These are phyloP conservation scores for Diatrype stigma DNA, from an alignment of 2,329 filamentous ascomycete species.

Conservation along the genomic window DNA sequence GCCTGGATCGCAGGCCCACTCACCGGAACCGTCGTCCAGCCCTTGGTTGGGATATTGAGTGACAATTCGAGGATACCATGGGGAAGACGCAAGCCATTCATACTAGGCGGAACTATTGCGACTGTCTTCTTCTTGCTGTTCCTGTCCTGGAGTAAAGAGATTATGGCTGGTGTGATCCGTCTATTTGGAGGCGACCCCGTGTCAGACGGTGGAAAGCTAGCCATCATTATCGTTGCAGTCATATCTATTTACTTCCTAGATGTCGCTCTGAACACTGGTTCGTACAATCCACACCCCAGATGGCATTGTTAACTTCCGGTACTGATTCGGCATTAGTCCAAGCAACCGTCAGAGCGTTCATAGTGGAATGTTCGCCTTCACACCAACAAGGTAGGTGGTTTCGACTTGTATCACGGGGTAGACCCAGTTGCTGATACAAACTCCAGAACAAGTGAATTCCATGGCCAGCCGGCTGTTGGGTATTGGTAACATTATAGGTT, in stretches of 20 bases:
- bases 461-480: conserved; percentile 88
- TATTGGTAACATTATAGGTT: conserved; percentile 86
- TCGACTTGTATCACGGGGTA: neutral
- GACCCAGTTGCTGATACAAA: conserved; percentile 5
- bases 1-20: conserved; percentile 83
- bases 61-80: conserved; percentile 71
- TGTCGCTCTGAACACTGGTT: conserved; percentile 89
- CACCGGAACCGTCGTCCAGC: conserved; percentile 74
- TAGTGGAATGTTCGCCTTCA: conserved; percentile 85
- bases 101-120: conserved; percentile 64
- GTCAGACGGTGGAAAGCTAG: conserved; percentile 58
- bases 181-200: conserved; percentile 68
- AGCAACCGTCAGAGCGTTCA: conserved; percentile 85
- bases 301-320: neutral
- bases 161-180: conserved; percentile 62
- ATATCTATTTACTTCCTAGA: conserved; percentile 86
- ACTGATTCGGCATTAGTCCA: conserved; percentile 56
- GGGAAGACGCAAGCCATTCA: conserved; percentile 80
- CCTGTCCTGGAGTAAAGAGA: conserved; percentile 70
- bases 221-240: conserved; percentile 75
- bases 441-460: conserved; percentile 74
- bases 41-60: conserved; percentile 76
- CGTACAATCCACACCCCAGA: conserved; percentile 19
- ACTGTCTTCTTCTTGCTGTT: conserved; percentile 65
- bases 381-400: conserved; percentile 68